Evolutionary conservation across 129 eudicot genomes (phyloP).

Genomic region (Flaveria robusta): DNA sequence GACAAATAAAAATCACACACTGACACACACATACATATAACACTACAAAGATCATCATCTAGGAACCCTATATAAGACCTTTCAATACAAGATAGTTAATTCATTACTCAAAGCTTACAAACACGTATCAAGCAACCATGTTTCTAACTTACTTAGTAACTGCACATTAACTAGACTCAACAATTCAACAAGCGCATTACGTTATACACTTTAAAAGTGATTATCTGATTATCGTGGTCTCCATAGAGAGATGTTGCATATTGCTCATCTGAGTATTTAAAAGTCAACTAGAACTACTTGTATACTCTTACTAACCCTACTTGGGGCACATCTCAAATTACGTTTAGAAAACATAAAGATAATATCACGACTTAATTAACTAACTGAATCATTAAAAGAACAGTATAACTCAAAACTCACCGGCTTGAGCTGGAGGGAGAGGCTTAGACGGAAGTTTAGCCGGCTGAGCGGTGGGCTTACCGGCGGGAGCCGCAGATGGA

Average conservation of each 20-base stretch:
- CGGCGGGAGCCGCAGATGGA: constrained; percentile 37
- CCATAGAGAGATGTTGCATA: too few species aligned
- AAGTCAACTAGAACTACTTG: too few species aligned
- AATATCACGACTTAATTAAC: background rate
- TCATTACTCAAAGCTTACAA: background rate
- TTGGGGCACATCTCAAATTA: too few species aligned
- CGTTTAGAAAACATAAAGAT: background rate
- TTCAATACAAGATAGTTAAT: background rate
- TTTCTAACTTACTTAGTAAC: constrained; percentile 1
- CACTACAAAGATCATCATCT: background rate
- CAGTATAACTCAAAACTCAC: constrained; percentile 33
- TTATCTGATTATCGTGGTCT: background rate
- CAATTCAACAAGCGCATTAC: background rate
- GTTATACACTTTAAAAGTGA: background rate
- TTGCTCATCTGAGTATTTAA: too few species aligned
- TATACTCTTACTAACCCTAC: too few species aligned
- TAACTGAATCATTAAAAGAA: background rate
- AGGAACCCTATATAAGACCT: background rate
- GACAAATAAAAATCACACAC: background rate
- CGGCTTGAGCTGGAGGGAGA: constrained; percentile 87
- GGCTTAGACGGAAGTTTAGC: constrained; percentile 75
- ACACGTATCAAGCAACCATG: constrained; percentile 6
- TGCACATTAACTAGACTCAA: background rate
- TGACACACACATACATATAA: background rate
- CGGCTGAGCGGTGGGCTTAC: constrained; percentile 41